phyloP scores from a whole-genome alignment of 179 eudicot genomes.

The Nepenthes alata region DNA sequence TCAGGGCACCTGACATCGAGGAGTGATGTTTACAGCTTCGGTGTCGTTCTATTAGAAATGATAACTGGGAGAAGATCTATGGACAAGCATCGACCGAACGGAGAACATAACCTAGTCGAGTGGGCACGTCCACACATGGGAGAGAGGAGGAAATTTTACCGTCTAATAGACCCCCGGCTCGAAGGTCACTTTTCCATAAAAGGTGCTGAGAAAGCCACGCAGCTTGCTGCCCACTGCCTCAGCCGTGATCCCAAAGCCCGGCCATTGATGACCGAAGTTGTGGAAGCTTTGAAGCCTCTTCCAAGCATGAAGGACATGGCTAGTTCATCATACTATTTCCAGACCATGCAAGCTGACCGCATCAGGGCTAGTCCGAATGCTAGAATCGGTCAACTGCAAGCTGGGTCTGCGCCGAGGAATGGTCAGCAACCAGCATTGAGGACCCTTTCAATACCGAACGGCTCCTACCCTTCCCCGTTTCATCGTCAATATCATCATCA shows the following conservation, averaged over 20 bases:
- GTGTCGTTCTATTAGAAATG: constrained; percentile 77
- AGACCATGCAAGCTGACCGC: constrained; percentile 64
- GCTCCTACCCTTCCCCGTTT: constrained; percentile 58
- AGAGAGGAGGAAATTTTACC: constrained; percentile 57
- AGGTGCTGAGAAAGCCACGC: constrained; percentile 86
- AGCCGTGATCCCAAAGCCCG: constrained; percentile 76
- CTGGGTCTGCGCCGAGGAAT: constrained; percentile 35
- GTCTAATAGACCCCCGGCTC: constrained; percentile 69
- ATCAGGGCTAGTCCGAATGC: constrained; percentile 43
- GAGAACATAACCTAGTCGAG: constrained; percentile 79
- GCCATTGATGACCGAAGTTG: constrained; percentile 80
- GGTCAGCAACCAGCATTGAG: constrained; percentile 52
- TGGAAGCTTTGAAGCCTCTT: constrained; percentile 57
- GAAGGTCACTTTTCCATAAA: constrained; percentile 88
- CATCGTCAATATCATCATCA: constrained; percentile 36
- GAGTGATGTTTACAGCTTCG: constrained; percentile 89
- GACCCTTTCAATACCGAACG: constrained; percentile 64
- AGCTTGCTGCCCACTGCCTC: constrained; percentile 83
- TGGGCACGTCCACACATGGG: constrained; percentile 83
- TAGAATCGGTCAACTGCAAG: constrained; percentile 31
- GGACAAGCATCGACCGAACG: constrained; percentile 77
- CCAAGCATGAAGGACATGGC: constrained; percentile 88
- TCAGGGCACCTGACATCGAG: constrained; percentile 78
- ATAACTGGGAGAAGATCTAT: constrained; percentile 76
- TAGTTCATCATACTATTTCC: constrained; percentile 69